Conservation (phyloP, 2,329 filamentous ascomycete genomes). For the Kalaharituber pfeilii region DNA sequence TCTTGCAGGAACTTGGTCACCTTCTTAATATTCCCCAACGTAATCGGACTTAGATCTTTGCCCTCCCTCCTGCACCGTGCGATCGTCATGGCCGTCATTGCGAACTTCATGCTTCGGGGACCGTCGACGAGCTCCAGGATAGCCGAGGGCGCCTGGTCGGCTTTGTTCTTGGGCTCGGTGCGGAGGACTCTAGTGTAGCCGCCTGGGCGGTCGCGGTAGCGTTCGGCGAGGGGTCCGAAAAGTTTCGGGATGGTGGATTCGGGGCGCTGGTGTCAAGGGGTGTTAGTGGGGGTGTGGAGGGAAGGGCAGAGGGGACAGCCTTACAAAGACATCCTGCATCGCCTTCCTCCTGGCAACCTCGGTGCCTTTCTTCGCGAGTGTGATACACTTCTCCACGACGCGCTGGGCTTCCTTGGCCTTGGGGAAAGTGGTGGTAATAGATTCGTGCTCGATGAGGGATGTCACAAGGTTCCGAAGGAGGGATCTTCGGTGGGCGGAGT, state of each 20-base stretch:
- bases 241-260: slow-evolving; percentile 62
- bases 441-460: slow-evolving; percentile 80
- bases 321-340: slow-evolving; percentile 69
- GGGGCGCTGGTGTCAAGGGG: slow-evolving; percentile 38
- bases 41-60: slow-evolving; percentile 49
- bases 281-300: neutral
- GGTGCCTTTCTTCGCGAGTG: slow-evolving; percentile 81
- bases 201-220: slow-evolving; percentile 63
- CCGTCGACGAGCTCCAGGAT: slow-evolving; percentile 93
- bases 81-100: slow-evolving; percentile 74
- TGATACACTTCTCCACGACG: slow-evolving; percentile 85
- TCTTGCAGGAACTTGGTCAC: slow-evolving; percentile 56
- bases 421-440: slow-evolving; percentile 84
- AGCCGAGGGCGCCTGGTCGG: slow-evolving; percentile 73
- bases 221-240: slow-evolving; percentile 62
- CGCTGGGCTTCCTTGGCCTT: slow-evolving; percentile 96
- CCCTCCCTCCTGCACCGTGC: slow-evolving; percentile 44
- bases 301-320: slow-evolving; percentile 25
- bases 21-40: slow-evolving; percentile 62
- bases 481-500: slow-evolving; percentile 74
- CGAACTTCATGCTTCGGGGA: slow-evolving; percentile 82
- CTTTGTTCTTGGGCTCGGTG: slow-evolving; percentile 63
- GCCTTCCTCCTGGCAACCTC: slow-evolving; percentile 59
- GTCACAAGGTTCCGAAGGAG: slow-evolving; percentile 92
- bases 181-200: slow-evolving; percentile 91